Evolutionary conservation across 495 filamentous ascomycete genomes (phyloP).

Genomic region (Darksidea phi): DNA sequence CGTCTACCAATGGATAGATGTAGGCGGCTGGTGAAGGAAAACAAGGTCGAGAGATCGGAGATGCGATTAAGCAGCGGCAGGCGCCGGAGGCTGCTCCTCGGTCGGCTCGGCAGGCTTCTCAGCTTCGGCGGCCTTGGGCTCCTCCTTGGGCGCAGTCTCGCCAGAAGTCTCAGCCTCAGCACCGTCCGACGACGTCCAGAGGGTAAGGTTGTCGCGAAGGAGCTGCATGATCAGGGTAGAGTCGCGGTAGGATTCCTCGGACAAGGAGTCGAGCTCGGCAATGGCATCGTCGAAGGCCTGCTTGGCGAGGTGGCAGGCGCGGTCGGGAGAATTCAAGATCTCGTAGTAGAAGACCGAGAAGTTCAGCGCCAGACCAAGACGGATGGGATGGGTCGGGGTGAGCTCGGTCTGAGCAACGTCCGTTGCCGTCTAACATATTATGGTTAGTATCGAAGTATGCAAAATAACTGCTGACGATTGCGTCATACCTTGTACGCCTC

Average conservation of each 20-base stretch:
- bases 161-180: constrained; percentile 71
- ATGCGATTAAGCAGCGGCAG: constrained; percentile 34
- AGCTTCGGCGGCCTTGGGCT: constrained; percentile 59
- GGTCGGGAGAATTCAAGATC: constrained; percentile 97
- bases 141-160: constrained; percentile 55
- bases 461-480: constrained; percentile 16
- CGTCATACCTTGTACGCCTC: constrained; percentile 85
- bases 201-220: constrained; percentile 96
- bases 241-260: constrained; percentile 98
- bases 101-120: constrained; percentile 47
- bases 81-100: constrained; percentile 36
- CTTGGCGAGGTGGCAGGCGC: constrained; percentile 98
- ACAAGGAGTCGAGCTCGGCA: constrained; percentile 97
- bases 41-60: constrained; percentile 26
- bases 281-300: constrained; percentile 99
- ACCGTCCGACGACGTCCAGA: constrained; percentile 97
- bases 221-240: constrained; percentile 99
- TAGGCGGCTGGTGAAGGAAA: constrained; percentile 23
- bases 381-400: constrained; percentile 97
- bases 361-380: constrained; percentile 96
- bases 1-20: constrained; percentile 22
- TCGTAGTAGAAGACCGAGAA: constrained; percentile 99
- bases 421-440: constrained; percentile 65
- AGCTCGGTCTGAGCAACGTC: constrained; percentile 98
- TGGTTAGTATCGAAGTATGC: neutral